A percentile compares a stretch with the other conserved stretches of the same genome.
phyloP scores from a whole-genome alignment of 2,329 filamentous ascomycete species.

The Aureobasidium sp. region DNA sequence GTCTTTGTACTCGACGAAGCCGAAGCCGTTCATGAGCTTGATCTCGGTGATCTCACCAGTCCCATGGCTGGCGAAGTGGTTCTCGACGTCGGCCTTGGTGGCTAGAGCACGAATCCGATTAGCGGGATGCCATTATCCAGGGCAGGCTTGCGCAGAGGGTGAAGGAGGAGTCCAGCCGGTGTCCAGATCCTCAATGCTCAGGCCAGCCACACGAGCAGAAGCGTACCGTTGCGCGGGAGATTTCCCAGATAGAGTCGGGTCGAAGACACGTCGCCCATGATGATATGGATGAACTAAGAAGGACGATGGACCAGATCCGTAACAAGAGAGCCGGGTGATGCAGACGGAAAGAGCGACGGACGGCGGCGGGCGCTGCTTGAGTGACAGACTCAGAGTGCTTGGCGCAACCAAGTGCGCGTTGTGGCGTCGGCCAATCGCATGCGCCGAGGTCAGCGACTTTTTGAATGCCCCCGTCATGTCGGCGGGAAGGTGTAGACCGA shows the following conservation, averaged over 20 bases:
- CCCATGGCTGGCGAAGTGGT: constrained; percentile 90
- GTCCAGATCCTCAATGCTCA: constrained; percentile 14
- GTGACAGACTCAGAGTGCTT: background rate
- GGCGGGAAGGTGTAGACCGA: background rate
- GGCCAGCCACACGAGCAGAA: constrained; percentile 20
- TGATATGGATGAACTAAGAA: constrained; percentile 18
- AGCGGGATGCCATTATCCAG: constrained; percentile 31
- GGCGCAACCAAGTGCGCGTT: background rate
- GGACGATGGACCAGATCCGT: constrained; percentile 1
- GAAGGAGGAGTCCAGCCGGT: constrained; percentile 4
- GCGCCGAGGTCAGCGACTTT: constrained; percentile 2
- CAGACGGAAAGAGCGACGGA: background rate
- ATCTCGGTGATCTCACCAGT: constrained; percentile 97
- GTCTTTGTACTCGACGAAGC: constrained; percentile 99
- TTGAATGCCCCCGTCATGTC: background rate
- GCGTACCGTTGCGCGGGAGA: constrained; percentile 87
- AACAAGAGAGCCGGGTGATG: background rate
- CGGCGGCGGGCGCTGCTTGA: background rate
- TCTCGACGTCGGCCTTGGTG: constrained; percentile 94
- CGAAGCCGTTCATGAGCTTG: constrained; percentile 99
- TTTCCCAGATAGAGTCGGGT: constrained; percentile 97
- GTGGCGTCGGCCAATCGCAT: constrained; percentile 7
- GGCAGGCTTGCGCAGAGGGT: constrained; percentile 5
- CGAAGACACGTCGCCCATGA: constrained; percentile 81
- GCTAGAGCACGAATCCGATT: constrained; percentile 51